Base-by-base conservation (phyloP, 2,329 filamentous ascomycete genomes). In the Grosmannia serpens region DNA sequence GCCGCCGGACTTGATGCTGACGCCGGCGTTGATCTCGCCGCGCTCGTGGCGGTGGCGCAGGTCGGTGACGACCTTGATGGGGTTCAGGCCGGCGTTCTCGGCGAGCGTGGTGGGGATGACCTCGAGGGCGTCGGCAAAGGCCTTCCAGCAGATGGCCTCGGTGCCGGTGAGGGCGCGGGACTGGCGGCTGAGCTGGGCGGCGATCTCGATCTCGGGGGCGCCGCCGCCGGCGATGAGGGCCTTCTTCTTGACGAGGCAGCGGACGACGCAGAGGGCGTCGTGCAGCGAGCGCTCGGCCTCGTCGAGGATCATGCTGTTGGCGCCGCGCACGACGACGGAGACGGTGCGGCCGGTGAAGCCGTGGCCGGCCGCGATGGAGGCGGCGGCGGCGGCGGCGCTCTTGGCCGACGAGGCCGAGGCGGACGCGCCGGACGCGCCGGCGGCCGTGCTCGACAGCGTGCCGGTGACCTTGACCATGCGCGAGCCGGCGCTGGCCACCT, bases 201-300 rank as follows among this genome's bases (percentile, higher is more conserved):
- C 89, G 67, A 99, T 92, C 75, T 97, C 91, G 67, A 97, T 95
- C 74, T 99, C 94, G 29, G 94, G 89, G 2, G 94, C 94, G 70
- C 94, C 94, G 68, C 94, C 94, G 73, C 94, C 94, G 17, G 95
- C 92, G 67, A 99, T 95, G 59, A 99, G 83, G n/a, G 94, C 94
- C 77, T 95, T 95, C 84, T 97, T 99, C 85, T 99, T 99, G 66
- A 99, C 94, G 61, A 99, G 77, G 70, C 94, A 99, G 67, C 94
- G 88, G 66, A 99, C 91, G 55, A 97, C 94, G 71, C 94, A 99
- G 64, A 97, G 90, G 33, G 94, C 94, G 68, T 99, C 94, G 79
- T 99, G 94, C 58, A 99, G 82, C 65, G 88, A 94, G 67, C 94
- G 89, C 80, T 97, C 94, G 0, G 94, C 95, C 76, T 99, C 94